These are phyloP conservation scores for Catharanthus roseus DNA, from an alignment of 257 asterid genomes.

Conservation along the genomic window DNA sequence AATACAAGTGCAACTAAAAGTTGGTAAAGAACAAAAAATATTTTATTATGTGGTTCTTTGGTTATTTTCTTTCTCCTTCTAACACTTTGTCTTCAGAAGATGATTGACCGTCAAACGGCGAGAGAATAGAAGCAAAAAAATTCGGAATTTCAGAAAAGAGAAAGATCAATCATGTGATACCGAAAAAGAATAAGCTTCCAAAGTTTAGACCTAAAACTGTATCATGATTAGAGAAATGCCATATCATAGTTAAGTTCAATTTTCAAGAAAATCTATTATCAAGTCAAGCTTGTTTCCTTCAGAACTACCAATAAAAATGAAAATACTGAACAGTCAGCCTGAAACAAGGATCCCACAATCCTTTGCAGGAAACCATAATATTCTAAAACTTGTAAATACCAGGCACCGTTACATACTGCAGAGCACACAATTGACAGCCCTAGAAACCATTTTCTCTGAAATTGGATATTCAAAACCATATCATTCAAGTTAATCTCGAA, in stretches of 20 bases:
- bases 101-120: not conserved
- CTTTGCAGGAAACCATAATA: not conserved
- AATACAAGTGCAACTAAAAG: not conserved
- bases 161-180: not conserved
- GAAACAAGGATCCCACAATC: not conserved
- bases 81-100: not conserved
- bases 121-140: too few relatives aligned
- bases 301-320: too few relatives aligned
- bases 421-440: not conserved
- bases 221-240: not conserved
- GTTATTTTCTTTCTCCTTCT: not conserved
- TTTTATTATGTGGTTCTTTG: too few relatives aligned
- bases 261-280: not conserved
- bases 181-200: not conserved
- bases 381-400: not conserved
- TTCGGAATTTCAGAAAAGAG: not conserved
- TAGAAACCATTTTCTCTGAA: too few relatives aligned
- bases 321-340: not conserved
- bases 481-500: too few relatives aligned
- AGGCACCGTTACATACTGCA: not conserved
- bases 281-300: not conserved
- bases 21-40: too few relatives aligned
- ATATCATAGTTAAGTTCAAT: not conserved
- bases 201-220: not conserved
- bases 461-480: too few relatives aligned